phyloP scores from a whole-genome alignment of 768 basidiomycete genomes.

The Galerina sulciceps region DNA sequence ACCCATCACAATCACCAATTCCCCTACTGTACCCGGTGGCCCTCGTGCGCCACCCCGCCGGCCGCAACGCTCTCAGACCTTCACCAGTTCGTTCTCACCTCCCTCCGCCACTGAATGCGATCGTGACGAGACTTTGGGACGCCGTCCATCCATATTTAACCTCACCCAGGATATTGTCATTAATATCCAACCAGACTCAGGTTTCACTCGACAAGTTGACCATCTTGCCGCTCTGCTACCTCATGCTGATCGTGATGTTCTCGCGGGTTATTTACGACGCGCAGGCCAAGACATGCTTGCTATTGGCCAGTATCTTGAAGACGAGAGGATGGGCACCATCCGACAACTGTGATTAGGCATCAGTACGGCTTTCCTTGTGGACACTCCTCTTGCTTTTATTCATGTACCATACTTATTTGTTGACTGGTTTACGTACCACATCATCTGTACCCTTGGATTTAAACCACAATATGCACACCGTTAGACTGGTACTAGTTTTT shows the following conservation, averaged over 20 bases:
- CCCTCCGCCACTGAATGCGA: conserved; percentile 33
- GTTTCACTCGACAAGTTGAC: conserved; percentile 71
- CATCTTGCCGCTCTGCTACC: conserved; percentile 74
- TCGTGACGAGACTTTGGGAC: conserved; percentile 32
- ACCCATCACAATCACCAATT: conserved; percentile 35
- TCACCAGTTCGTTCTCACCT: conserved; percentile 43
- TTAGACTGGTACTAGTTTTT: conserved; percentile 16
- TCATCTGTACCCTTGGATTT: conserved; percentile 8
- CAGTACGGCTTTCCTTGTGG: not conserved
- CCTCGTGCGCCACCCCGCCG: conserved; percentile 72
- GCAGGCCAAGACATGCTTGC: conserved; percentile 83
- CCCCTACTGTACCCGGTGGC: conserved; percentile 71
- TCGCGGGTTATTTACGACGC: conserved; percentile 73
- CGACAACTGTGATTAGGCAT: conserved; percentile 33
- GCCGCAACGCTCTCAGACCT: conserved; percentile 69
- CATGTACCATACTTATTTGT: conserved; percentile 7
- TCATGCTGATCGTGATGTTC: conserved; percentile 66
- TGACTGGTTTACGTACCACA: conserved; percentile 1
- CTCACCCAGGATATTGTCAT: conserved; percentile 31
- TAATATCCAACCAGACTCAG: conserved; percentile 47
- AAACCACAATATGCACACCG: conserved; percentile 11
- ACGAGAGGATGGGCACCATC: conserved; percentile 76
- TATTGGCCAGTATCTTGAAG: conserved; percentile 86
- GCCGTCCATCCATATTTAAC: conserved; percentile 44
- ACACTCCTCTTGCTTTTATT: conserved; percentile 17